Percentiles rank a stretch among this genome's conserved stretches.
Conservation (phyloP, 2,329 filamentous ascomycete genomes). For the Fusarium penzigii region DNA sequence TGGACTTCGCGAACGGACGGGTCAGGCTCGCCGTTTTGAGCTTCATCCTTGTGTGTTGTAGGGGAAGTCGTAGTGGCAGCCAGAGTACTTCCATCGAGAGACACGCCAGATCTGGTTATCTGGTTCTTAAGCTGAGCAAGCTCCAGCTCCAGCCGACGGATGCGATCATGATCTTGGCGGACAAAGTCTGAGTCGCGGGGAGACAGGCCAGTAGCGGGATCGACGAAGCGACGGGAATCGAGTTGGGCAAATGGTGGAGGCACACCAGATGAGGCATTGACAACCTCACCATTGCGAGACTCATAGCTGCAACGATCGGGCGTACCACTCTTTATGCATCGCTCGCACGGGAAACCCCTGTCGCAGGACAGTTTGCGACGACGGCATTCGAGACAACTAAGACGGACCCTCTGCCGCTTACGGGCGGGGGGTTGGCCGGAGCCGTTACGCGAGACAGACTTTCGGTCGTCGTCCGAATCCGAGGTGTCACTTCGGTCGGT, state of each 20-base stretch:
- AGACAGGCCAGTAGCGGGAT: conserved; percentile 31
- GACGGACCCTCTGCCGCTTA: conserved; percentile 60
- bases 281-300: conserved; percentile 53
- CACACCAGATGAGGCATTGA: conserved; percentile 48
- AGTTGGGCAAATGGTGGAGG: conserved; percentile 45
- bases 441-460: conserved; percentile 29
- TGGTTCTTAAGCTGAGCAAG: conserved; percentile 57
- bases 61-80: conserved; percentile 46
- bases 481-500: conserved; percentile 41
- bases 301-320: conserved; percentile 62
- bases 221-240: conserved; percentile 40
- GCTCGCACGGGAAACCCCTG: conserved; percentile 61
- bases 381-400: conserved; percentile 62
- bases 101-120: conserved; percentile 46
- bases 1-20: conserved; percentile 39
- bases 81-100: conserved; percentile 54
- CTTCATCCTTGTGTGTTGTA: conserved; percentile 46
- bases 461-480: conserved; percentile 38
- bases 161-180: conserved; percentile 56
- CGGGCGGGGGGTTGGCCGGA: conserved; percentile 44
- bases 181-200: conserved; percentile 39
- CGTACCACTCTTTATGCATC: conserved; percentile 63
- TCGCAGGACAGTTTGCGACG: conserved; percentile 63
- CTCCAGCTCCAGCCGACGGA: conserved; percentile 60
- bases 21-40: conserved; percentile 34